phyloP scores from a whole-genome alignment of 129 eudicot species.

The Saposhnikovia divaricata region DNA sequence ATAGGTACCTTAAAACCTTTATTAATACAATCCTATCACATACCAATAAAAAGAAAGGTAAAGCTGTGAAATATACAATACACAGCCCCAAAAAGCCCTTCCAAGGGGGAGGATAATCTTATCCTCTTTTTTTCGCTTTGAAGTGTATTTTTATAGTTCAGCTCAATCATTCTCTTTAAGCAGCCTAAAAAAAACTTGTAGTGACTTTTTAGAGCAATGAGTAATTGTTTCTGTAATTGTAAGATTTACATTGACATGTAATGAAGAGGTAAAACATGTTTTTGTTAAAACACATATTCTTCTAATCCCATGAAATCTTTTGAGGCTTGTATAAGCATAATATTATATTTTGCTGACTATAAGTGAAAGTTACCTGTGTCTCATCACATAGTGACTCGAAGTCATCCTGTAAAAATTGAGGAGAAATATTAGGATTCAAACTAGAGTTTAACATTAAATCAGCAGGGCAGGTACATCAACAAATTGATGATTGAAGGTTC shows the following conservation, averaged over 20 bases:
- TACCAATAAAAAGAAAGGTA: not conserved
- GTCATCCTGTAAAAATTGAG: constrained; percentile 26
- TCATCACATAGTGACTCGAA: constrained; percentile 27
- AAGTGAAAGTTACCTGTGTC: constrained; percentile 25
- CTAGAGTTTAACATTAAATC: not conserved
- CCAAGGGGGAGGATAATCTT: not conserved
- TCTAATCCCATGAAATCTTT: not conserved
- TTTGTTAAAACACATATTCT: not conserved
- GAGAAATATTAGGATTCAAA: not conserved
- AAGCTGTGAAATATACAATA: not conserved
- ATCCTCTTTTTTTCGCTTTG: not conserved
- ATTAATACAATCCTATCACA: not conserved
- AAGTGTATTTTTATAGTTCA: not conserved
- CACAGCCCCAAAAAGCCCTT: not conserved
- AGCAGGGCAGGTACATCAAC: not conserved
- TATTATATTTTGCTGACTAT: not conserved
- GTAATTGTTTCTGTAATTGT: not conserved
- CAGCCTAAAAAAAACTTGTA: not conserved
- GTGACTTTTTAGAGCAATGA: not conserved
- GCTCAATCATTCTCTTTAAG: not conserved
- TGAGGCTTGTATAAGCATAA: not conserved
- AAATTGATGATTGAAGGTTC: not conserved
- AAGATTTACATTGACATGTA: too few species aligned
- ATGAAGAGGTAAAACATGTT: not conserved
- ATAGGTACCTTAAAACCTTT: not conserved